Evolutionary conservation across 495 filamentous ascomycete genomes (phyloP).

Genomic region (Annulohypoxylon moriforme): DNA sequence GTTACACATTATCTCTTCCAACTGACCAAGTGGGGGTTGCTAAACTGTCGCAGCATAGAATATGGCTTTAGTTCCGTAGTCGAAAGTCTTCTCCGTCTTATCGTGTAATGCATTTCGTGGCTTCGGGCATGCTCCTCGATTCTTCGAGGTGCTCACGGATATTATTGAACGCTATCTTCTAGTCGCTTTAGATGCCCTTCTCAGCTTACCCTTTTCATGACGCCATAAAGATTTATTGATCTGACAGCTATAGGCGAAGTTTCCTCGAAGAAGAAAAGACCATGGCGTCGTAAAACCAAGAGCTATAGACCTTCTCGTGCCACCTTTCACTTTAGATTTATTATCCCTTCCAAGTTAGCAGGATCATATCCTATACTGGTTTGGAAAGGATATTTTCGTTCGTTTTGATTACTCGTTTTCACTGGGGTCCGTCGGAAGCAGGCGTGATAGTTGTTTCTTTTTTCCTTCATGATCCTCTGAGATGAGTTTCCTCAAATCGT

Average conservation of each 20-base stretch:
- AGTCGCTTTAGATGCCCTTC: slow-evolving; percentile 8
- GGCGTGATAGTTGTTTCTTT: slow-evolving; percentile 32
- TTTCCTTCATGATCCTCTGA: slow-evolving; percentile 2
- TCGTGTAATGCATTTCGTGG: slow-evolving; percentile 22
- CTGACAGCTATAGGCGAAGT: slow-evolving; percentile 19
- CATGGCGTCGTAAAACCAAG: slow-evolving; percentile 31
- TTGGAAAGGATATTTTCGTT: background rate
- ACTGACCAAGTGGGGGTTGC: slow-evolving; percentile 23
- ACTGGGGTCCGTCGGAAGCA: slow-evolving; percentile 8
- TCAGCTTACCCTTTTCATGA: slow-evolving; percentile 18
- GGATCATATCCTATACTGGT: background rate
- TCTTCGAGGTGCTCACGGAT: slow-evolving; percentile 8
- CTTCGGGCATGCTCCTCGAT: slow-evolving; percentile 30
- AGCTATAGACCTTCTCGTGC: slow-evolving; percentile 29
- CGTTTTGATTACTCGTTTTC: background rate
- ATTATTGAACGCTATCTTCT: slow-evolving; percentile 20
- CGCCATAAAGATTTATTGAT: slow-evolving; percentile 28
- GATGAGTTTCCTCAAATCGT: slow-evolving; percentile 49
- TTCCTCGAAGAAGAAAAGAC: slow-evolving; percentile 1
- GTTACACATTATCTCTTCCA: slow-evolving; percentile 19
- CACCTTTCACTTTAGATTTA: background rate
- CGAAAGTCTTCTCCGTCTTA: slow-evolving; percentile 18
- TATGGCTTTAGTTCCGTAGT: slow-evolving; percentile 17
- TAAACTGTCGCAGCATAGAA: slow-evolving; percentile 4
- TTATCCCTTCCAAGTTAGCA: background rate